Conservation (phyloP, 345 rosid species). For the Gossypium ekmanianum region DNA sequence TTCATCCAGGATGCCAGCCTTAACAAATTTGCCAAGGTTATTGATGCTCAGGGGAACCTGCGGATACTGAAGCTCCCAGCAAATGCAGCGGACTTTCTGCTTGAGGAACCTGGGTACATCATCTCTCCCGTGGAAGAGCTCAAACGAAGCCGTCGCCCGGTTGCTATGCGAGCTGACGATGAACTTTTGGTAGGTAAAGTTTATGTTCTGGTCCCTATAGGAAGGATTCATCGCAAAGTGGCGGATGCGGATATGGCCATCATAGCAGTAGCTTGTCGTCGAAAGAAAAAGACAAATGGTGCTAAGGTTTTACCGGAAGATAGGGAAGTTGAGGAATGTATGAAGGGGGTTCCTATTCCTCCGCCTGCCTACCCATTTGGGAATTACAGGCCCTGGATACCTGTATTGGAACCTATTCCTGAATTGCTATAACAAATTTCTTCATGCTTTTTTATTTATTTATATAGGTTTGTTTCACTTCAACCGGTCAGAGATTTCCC, state of each 20-base stretch:
- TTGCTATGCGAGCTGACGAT: slow-evolving; percentile 41
- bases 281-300: slow-evolving; percentile 21
- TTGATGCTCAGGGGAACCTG: slow-evolving; percentile 29
- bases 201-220: slow-evolving; percentile 27
- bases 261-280: slow-evolving; percentile 14
- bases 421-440: background rate
- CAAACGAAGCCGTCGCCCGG: slow-evolving; percentile 19
- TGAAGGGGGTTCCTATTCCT: slow-evolving; percentile 1
- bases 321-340: background rate
- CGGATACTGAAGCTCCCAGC: slow-evolving; percentile 25
- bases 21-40: slow-evolving; percentile 23
- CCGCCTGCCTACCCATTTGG: background rate
- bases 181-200: slow-evolving; percentile 34
- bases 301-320: slow-evolving; percentile 31
- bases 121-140: slow-evolving; percentile 28
- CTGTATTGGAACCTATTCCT: slow-evolving; percentile 35
- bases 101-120: slow-evolving; percentile 44
- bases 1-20: background rate
- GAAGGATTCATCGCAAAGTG: slow-evolving; percentile 26
- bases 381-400: slow-evolving; percentile 29
- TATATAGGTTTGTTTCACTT: background rate
- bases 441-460: background rate
- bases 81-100: slow-evolving; percentile 49
- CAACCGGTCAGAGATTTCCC: background rate
- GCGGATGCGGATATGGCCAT: slow-evolving; percentile 25